Evolutionary conservation across 805 yeast species (phyloP), one percentile per base, ranked within the genome.

Genomic region (Lipomyces sp.): DNA sequence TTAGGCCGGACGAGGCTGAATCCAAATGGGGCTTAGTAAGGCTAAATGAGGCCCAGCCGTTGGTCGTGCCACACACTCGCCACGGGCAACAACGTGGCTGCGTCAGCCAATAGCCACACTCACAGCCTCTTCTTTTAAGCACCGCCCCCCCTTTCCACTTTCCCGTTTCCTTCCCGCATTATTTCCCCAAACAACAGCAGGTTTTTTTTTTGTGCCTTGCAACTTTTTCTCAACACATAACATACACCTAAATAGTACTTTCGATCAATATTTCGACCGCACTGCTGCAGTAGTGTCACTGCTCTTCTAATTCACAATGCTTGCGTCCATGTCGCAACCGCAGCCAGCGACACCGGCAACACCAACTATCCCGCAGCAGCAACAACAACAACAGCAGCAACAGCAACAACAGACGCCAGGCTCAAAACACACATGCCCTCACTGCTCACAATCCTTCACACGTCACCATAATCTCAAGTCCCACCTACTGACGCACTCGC

Each of bases 401-500:
- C 24, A 24, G 24, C 24, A 24, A 24, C 24, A 29, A 8, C n/a
- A n/a, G 1, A 7, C 51, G 13, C 61, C 65, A 55, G 62, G 58
- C 10, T 51, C 62, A 54, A 69, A 65, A 54, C 71, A 69, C 63
- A 63, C 61, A 34, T 89, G 95, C 74, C 80, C 83, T 18, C 81
- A 83, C 7, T 89, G 95, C 74, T 78, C 83, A 61, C 89, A 86
- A 69, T 79, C 85, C 0, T 89, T 89, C 77, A 86, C 91, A 2
- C 80, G 95, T 56, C 87, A 85, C 71, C 94, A 90, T 76, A 89
- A 89, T 73, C 81, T 90, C 80, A 88, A 88, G 63, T 84, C 90
- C 3, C 95, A 89, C 75, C 81, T 86, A 69, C 77, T 89, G 69
- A 89, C 87, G 45, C 95, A 89, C 75, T 82, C 90, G 15, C 81